phyloP scores from a whole-genome alignment of 78 protist genomes.

The Dictyostelium firmibasis region DNA sequence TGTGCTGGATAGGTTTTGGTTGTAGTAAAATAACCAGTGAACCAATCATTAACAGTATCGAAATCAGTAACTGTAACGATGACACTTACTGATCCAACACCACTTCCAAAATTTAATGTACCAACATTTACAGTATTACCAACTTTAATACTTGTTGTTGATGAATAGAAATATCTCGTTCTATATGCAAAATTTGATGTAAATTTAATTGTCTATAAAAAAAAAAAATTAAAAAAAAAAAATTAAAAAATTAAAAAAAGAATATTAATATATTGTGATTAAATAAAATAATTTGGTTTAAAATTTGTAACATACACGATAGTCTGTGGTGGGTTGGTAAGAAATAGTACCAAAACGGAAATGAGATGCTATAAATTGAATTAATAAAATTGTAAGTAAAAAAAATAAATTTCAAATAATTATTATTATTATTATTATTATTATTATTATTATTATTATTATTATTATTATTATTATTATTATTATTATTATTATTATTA shows the following conservation, averaged over 20 bases:
- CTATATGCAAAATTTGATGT: constrained; percentile 13
- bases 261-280: too few species aligned
- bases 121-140: not conserved
- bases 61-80: not conserved
- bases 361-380: not conserved
- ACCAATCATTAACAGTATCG: constrained; percentile 8
- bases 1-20: not conserved
- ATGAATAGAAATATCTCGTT: not conserved
- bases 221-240: too few species aligned
- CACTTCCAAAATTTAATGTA: not conserved
- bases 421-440: too few species aligned
- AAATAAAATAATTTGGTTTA: too few species aligned
- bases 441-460: too few species aligned
- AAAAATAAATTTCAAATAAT: not conserved
- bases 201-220: not conserved
- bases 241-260: too few species aligned
- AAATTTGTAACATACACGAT: too few species aligned
- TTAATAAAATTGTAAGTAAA: not conserved
- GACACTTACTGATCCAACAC: not conserved
- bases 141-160: not conserved
- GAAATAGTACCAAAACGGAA: not conserved
- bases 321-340: not conserved
- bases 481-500: too few species aligned
- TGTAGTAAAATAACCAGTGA: not conserved
- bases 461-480: too few species aligned